Conservation (phyloP, 768 basidiomycete species). For the Lyophyllum atratum region DNA sequence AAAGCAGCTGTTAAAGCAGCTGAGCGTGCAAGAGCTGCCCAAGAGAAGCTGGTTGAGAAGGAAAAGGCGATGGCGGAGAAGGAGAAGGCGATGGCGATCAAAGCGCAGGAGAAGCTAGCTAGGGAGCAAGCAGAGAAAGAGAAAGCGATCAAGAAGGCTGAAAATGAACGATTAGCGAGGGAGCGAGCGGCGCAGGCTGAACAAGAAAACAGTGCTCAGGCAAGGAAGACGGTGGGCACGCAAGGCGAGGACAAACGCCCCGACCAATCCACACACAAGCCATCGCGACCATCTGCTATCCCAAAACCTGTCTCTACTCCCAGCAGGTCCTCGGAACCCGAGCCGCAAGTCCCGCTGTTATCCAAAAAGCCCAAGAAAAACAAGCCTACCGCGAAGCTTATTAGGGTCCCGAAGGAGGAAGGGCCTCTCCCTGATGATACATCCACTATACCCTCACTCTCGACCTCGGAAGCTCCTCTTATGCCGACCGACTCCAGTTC, state of each 20-base stretch:
- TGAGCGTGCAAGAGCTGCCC: conserved; percentile 54
- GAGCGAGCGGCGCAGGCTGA: conserved; percentile 25
- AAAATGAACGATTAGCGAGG: conserved; percentile 34
- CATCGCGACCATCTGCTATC: conserved; percentile 1
- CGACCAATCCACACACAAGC: conserved; percentile 2
- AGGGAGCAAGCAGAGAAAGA: conserved; percentile 40
- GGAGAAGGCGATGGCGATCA: conserved; percentile 43
- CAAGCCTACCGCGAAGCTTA: conserved; percentile 61
- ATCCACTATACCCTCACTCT: conserved; percentile 43
- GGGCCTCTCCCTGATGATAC: conserved; percentile 41
- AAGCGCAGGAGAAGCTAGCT: conserved; percentile 29
- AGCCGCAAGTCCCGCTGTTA: conserved; percentile 67
- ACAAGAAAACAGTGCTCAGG: conserved; percentile 23
- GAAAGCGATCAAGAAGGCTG: conserved; percentile 29
- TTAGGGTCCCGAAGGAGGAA: conserved; percentile 61
- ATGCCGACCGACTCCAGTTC: conserved; percentile 50
- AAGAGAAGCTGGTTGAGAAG: conserved; percentile 58
- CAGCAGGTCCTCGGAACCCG: conserved; percentile 29
- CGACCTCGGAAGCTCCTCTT: conserved; percentile 49
- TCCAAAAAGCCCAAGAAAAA: conserved; percentile 87
- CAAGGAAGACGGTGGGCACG: conserved; percentile 17
- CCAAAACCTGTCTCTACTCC: conserved; percentile 22
- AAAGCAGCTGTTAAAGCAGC: conserved; percentile 55
- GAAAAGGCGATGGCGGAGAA: conserved; percentile 48
- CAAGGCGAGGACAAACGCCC: conserved; percentile 22